Evolutionary conservation across 768 basidiomycete species (phyloP), one percentile per base, ranked within the genome.

Genomic region (Pulveroboletus sp.): DNA sequence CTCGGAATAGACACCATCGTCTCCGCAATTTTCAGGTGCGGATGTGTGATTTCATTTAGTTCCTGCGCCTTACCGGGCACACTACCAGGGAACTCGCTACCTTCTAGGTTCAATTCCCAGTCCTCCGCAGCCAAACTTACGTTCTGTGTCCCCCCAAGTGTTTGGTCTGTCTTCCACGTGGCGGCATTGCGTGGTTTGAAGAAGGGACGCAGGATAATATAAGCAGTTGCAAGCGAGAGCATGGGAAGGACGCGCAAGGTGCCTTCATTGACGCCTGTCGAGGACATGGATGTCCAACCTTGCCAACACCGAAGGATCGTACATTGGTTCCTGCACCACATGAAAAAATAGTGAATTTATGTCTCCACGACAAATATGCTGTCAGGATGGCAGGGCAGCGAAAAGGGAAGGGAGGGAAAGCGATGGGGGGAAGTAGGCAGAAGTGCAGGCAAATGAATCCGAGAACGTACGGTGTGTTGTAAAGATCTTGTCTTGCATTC

Each of bases 141-240:
- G 50, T 32, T 73, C 62, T 49, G 46, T 11, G 32, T n/a, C 26
- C 14, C 28, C 11, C 5, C 61, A 62, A 21, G 15, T 9, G 39
- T 26, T 17, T 28, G 31, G 7, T 31, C 31, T 5, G 28, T 26
- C 43, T 15, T 47, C 43, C 12, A 2, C 10, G 18, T 9, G 57
- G 46, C 30, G 17, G 58, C 48, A 12, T 31, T 17, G 6, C 58
- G 55, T 5, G 72, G 75, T 43, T 70, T 72, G 75, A 88, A 86
- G 69, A 86, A 83, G 0, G 85, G 85, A 8, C 85, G 76, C 0
- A 86, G 72, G 17, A 86, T 69, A 49, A 78, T 67, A 54, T 88
- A 87, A 0, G 84, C 77, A 0, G 80, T 75, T 7, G 80, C 67
- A 17, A 82, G 72, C 0, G 67, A 66, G 40, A 86, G 66, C 63